Evolutionary conservation across 1,139 yeast species (phyloP).

Genomic region (Pichia sp.): DNA sequence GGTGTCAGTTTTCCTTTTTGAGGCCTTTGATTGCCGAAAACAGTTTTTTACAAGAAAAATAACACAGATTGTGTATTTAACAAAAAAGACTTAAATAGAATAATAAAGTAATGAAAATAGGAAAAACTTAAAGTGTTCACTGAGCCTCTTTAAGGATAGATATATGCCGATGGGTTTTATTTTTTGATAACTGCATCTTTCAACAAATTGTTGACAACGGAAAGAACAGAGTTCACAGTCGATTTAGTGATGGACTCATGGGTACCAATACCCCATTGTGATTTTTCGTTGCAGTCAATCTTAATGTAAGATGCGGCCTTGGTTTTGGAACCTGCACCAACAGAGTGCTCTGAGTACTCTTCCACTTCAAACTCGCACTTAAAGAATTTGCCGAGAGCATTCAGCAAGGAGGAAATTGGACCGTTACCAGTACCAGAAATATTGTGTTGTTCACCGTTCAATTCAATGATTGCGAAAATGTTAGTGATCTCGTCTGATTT

Average conservation of each 20-base stretch:
- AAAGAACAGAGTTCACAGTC: conserved; percentile 73
- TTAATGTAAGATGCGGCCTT: conserved; percentile 91
- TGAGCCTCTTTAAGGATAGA: background rate
- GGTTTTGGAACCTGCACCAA: conserved; percentile 81
- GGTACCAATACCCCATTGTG: conserved; percentile 91
- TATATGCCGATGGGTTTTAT: background rate
- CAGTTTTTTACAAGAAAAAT: background rate
- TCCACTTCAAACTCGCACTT: conserved; percentile 64
- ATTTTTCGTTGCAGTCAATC: conserved; percentile 36
- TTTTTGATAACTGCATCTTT: conserved; percentile 13
- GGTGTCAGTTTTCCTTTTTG: conserved; percentile 15
- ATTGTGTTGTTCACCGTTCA: conserved; percentile 43
- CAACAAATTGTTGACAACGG: conserved; percentile 58
- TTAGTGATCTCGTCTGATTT: conserved; percentile 29
- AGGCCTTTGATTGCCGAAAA: background rate
- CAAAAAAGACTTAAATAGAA: background rate
- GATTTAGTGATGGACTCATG: conserved; percentile 92
- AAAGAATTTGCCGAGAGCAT: conserved; percentile 64
- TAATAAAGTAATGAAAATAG: background rate
- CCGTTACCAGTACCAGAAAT: conserved; percentile 86
- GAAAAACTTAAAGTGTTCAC: background rate
- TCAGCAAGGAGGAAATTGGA: conserved; percentile 86
- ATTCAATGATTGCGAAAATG: conserved; percentile 37
- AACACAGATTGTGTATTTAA: background rate
- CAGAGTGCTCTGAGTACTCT: conserved; percentile 86